Conservation (phyloP, 805 yeast genomes). For the Metschnikowia vanudenii region DNA sequence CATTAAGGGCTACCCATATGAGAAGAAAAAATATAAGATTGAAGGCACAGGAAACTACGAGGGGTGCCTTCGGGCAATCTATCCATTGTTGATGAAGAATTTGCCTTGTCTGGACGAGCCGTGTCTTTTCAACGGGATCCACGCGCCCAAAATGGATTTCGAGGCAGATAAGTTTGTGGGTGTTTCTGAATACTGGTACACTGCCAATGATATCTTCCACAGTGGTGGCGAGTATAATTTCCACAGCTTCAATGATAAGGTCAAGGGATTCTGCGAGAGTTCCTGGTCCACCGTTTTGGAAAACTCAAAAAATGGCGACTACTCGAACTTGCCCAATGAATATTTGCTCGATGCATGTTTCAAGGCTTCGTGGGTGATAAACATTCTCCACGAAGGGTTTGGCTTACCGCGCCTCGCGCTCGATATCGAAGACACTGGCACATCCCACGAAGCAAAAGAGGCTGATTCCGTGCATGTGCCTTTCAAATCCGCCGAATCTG, state of each 20-base stretch:
- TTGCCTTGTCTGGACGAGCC: constrained; percentile 85
- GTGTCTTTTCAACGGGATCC: constrained; percentile 92
- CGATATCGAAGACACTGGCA: constrained; percentile 39
- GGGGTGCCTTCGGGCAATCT: constrained; percentile 65
- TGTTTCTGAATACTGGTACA: constrained; percentile 95
- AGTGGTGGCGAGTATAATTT: constrained; percentile 89
- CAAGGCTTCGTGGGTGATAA: constrained; percentile 92
- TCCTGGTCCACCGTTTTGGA: constrained; percentile 62
- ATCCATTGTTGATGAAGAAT: constrained; percentile 75
- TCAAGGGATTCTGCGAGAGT: constrained; percentile 70
- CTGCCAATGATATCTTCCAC: constrained; percentile 86
- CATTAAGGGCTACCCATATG: constrained; percentile 42
- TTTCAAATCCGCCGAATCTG: constrained; percentile 77
- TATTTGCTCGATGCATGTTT: constrained; percentile 78
- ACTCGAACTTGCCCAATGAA: constrained; percentile 51
- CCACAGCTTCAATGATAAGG: constrained; percentile 60
- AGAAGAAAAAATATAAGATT: constrained; percentile 49
- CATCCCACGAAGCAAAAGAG: constrained; percentile 19
- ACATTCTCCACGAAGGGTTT: constrained; percentile 88
- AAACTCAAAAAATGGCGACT: constrained; percentile 53
- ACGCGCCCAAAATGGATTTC: constrained; percentile 86
- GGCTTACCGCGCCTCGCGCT: constrained; percentile 72
- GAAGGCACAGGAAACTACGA: constrained; percentile 79
- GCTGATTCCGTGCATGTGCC: constrained; percentile 46
- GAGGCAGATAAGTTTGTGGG: constrained; percentile 83